A percentile compares a stretch with the other conserved stretches of the same genome.
phyloP scores from a whole-genome alignment of 768 basidiomycete species.

The Amyloporia xantha region DNA sequence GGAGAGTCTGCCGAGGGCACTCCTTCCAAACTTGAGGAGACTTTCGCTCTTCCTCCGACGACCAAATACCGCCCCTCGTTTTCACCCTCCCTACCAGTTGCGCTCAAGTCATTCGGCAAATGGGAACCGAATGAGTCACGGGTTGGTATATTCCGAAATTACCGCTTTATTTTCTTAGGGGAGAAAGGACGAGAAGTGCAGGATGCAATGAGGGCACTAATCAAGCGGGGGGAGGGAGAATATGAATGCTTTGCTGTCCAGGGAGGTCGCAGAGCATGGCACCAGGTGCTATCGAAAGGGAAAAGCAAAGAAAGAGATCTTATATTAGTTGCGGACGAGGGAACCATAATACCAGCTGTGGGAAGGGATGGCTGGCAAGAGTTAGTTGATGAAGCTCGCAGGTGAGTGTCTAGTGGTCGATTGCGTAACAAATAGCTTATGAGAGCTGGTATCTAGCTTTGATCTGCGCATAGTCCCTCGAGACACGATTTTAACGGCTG shows the following conservation, averaged over 20 bases:
- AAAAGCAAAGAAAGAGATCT: slow-evolving; percentile 38
- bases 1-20: slow-evolving; percentile 33
- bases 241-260: slow-evolving; percentile 56
- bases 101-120: slow-evolving; percentile 43
- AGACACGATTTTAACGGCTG: slow-evolving; percentile 47
- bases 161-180: slow-evolving; percentile 54
- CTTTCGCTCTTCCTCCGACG: slow-evolving; percentile 43
- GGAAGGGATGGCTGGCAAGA: slow-evolving; percentile 51
- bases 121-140: slow-evolving; percentile 71
- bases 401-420: slow-evolving; percentile 27
- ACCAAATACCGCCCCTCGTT: slow-evolving; percentile 56
- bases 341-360: slow-evolving; percentile 41
- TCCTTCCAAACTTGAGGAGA: slow-evolving; percentile 39
- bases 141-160: slow-evolving; percentile 42
- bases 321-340: slow-evolving; percentile 46
- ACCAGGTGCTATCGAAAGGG: slow-evolving; percentile 44
- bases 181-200: slow-evolving; percentile 48
- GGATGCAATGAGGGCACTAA: slow-evolving; percentile 43
- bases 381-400: slow-evolving; percentile 42
- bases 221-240: slow-evolving; percentile 52
- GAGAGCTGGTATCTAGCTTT: slow-evolving; percentile 30
- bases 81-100: slow-evolving; percentile 38
- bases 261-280: slow-evolving; percentile 43
- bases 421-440: slow-evolving; percentile 2
- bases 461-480: slow-evolving; percentile 37